Conservation (phyloP, 2,329 filamentous ascomycete genomes). For the Colletotrichum cordylinicola region DNA sequence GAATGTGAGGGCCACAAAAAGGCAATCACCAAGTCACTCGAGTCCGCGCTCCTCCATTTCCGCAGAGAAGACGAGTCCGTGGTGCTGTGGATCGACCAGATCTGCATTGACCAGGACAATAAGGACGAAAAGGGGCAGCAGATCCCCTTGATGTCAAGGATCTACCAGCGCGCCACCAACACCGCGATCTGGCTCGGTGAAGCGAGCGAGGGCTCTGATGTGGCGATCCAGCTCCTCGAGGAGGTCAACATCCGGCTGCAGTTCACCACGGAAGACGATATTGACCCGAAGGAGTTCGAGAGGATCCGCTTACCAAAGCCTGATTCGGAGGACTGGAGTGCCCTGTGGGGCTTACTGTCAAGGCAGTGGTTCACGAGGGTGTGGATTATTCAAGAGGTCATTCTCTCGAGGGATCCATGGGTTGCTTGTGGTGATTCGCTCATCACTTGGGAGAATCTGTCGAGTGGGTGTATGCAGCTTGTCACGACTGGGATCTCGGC, state of each 20-base stretch:
- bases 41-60: not conserved
- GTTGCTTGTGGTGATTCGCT: not conserved
- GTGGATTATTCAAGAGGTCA: constrained; percentile 6
- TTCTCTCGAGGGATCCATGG: not conserved
- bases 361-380: constrained; percentile 10
- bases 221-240: constrained; percentile 14
- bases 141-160: constrained; percentile 17
- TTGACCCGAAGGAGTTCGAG: not conserved
- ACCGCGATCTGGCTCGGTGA: constrained; percentile 26
- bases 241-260: not conserved
- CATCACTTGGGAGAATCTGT: not conserved
- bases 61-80: not conserved
- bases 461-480: not conserved
- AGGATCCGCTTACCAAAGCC: not conserved
- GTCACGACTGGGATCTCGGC: not conserved
- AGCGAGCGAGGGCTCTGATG: constrained; percentile 24
- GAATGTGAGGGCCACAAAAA: not conserved
- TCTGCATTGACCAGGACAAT: constrained; percentile 22
- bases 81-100: constrained; percentile 22
- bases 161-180: constrained; percentile 6
- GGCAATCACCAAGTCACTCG: not conserved
- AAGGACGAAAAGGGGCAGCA: constrained; percentile 13
- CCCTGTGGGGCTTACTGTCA: not conserved
- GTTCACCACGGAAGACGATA: not conserved
- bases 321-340: not conserved